Conservation (phyloP, 768 basidiomycete genomes). For the Rhizopogon rudus region DNA sequence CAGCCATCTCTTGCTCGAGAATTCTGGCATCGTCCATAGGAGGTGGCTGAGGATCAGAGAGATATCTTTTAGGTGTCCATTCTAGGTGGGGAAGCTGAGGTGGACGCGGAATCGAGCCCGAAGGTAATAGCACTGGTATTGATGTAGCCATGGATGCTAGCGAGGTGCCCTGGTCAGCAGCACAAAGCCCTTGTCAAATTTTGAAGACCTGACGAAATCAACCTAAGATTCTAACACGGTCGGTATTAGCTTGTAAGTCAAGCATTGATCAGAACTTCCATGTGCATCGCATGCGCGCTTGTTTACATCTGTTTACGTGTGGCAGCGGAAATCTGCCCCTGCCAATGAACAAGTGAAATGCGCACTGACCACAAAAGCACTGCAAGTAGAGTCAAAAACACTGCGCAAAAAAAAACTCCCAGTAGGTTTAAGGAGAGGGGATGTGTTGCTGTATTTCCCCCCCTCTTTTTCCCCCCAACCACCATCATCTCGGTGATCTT, state of each 20-base stretch:
- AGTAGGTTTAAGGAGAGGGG: constrained; percentile 12
- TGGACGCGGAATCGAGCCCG: constrained; percentile 31
- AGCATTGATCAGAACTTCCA: background rate
- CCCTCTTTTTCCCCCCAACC: constrained; percentile 11
- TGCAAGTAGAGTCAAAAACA: constrained; percentile 13
- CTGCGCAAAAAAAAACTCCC: constrained; percentile 1
- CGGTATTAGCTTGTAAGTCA: background rate
- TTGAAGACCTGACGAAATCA: background rate
- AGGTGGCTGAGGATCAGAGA: constrained; percentile 69
- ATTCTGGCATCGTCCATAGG: constrained; percentile 71
- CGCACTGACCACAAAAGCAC: constrained; percentile 25
- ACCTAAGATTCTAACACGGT: background rate
- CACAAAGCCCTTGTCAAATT: background rate
- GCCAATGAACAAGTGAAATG: background rate
- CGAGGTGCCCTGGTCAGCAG: background rate
- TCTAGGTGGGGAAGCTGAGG: constrained; percentile 41
- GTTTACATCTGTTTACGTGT: constrained; percentile 10
- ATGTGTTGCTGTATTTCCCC: constrained; percentile 3
- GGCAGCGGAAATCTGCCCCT: constrained; percentile 7
- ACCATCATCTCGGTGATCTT: constrained; percentile 13
- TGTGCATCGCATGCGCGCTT: background rate
- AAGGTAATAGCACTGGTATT: constrained; percentile 56
- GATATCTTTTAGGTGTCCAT: constrained; percentile 74
- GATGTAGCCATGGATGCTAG: constrained; percentile 11
- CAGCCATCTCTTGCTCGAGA: constrained; percentile 76